These are phyloP conservation scores for Cinchona pubescens DNA, from an alignment of 257 asterid species.

Conservation along the genomic window DNA sequence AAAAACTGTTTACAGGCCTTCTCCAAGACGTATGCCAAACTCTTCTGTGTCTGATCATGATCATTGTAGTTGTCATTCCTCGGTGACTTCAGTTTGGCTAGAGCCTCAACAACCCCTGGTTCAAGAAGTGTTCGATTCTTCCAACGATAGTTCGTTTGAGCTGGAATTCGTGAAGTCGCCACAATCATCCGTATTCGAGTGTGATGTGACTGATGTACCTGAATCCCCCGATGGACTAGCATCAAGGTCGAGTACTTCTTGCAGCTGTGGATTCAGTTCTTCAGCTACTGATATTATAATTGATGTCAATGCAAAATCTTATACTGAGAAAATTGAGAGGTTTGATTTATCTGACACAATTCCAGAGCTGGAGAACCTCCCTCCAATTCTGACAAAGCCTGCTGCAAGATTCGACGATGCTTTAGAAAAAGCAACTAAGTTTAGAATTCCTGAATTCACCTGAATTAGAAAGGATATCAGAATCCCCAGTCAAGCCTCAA, in stretches of 20 bases:
- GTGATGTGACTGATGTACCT: conserved; percentile 23
- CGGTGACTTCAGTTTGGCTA: background rate
- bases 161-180: conserved; percentile 36
- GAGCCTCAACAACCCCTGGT: background rate
- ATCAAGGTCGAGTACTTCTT: conserved; percentile 36
- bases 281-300: conserved; percentile 59
- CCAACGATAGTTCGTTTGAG: conserved; percentile 30
- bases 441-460: conserved; percentile 6
- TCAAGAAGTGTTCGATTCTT: conserved; percentile 10
- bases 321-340: conserved; percentile 9
- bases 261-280: conserved; percentile 41
- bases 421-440: conserved; percentile 9
- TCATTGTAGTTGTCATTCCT: conserved; percentile 10
- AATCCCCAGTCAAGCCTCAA: background rate
- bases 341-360: conserved; percentile 26
- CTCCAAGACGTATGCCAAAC: conserved; percentile 37
- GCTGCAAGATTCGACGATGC: conserved; percentile 14
- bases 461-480: background rate
- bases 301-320: conserved; percentile 40
- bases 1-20: conserved; percentile 68
- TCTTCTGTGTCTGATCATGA: conserved; percentile 16
- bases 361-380: conserved; percentile 50
- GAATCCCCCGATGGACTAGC: conserved; percentile 21
- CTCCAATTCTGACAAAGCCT: conserved; percentile 57
- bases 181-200: conserved; percentile 37